phyloP scores from a whole-genome alignment of 148 eudicot genomes.

The Vaccinium vitisidaea region DNA sequence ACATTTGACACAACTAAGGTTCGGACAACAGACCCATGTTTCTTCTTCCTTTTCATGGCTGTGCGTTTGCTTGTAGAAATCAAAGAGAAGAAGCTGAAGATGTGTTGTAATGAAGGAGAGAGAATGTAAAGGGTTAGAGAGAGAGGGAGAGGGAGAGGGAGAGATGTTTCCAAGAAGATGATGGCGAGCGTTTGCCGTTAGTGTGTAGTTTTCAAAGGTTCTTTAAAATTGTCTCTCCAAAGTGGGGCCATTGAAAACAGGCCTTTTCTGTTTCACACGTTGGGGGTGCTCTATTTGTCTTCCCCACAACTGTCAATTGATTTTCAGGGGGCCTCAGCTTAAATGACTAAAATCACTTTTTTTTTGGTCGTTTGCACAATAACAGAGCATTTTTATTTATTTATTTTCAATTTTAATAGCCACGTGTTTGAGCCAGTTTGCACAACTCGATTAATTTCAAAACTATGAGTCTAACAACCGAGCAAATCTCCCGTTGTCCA shows the following conservation, averaged over 20 bases:
- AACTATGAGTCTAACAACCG: too few species aligned
- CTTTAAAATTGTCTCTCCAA: neutral
- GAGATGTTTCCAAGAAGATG: slow-evolving; percentile 35
- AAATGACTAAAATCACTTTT: neutral
- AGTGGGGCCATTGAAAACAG: slow-evolving; percentile 9
- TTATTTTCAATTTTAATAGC: too few species aligned
- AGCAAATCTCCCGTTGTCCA: too few species aligned
- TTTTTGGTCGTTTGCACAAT: neutral
- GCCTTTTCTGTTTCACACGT: slow-evolving; percentile 32
- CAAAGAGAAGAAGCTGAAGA: neutral
- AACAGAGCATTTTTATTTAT: too few species aligned
- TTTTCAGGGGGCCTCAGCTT: slow-evolving; percentile 6
- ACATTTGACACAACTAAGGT: neutral
- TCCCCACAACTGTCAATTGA: slow-evolving; percentile 20
- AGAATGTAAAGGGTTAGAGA: neutral
- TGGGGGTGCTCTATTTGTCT: slow-evolving; percentile 23
- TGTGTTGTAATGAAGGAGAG: neutral
- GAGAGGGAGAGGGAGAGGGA: slow-evolving; percentile 3
- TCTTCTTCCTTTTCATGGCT: slow-evolving; percentile 23
- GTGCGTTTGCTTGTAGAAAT: neutral
- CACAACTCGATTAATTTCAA: too few species aligned
- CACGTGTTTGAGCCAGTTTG: too few species aligned
- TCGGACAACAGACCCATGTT: neutral
- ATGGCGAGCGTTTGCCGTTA: slow-evolving; percentile 35
- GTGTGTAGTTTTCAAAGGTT: slow-evolving; percentile 29